Evolutionary conservation across 2,329 filamentous ascomycete genomes (phyloP).

Genomic region (Fonsecaea erecta): DNA sequence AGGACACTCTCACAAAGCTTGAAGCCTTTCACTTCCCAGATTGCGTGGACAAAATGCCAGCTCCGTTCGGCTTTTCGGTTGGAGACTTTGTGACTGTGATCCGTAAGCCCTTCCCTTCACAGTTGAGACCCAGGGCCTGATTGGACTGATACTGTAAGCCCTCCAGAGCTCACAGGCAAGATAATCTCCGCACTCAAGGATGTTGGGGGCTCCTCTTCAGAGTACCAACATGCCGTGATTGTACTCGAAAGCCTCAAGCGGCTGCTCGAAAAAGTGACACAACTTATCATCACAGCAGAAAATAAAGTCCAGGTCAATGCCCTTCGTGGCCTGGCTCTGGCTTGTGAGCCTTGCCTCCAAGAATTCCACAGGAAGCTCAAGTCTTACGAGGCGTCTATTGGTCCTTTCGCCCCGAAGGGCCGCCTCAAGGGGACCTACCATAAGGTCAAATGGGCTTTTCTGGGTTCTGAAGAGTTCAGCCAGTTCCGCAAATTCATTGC

Average conservation of each 20-base stretch:
- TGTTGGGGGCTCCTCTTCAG: conserved; percentile 33
- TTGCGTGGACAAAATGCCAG: neutral
- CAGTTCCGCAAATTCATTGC: conserved; percentile 33
- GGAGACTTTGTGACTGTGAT: conserved; percentile 40
- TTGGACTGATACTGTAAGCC: neutral
- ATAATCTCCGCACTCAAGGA: conserved; percentile 36
- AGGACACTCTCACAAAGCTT: neutral
- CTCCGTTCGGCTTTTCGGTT: conserved; percentile 37
- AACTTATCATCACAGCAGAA: conserved; percentile 36
- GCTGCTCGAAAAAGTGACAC: conserved; percentile 29
- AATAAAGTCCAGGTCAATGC: conserved; percentile 39
- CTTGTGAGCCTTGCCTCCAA: conserved; percentile 36
- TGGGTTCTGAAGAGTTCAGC: conserved; percentile 34
- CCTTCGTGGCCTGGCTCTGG: conserved; percentile 38
- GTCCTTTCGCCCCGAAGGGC: conserved; percentile 23
- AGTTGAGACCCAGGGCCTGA: neutral
- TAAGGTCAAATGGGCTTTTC: conserved; percentile 37
- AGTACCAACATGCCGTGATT: conserved; percentile 37
- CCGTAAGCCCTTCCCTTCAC: conserved; percentile 25
- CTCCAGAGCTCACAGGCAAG: conserved; percentile 36
- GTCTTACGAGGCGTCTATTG: conserved; percentile 35
- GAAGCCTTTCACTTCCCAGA: neutral
- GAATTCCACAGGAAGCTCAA: conserved; percentile 37
- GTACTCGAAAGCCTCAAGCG: conserved; percentile 37
- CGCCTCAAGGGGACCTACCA: conserved; percentile 6